Percentiles rank a stretch among this genome's conserved stretches.
Conservation (phyloP, 73 alveolate genomes). For the Breviolum minutum region DNA sequence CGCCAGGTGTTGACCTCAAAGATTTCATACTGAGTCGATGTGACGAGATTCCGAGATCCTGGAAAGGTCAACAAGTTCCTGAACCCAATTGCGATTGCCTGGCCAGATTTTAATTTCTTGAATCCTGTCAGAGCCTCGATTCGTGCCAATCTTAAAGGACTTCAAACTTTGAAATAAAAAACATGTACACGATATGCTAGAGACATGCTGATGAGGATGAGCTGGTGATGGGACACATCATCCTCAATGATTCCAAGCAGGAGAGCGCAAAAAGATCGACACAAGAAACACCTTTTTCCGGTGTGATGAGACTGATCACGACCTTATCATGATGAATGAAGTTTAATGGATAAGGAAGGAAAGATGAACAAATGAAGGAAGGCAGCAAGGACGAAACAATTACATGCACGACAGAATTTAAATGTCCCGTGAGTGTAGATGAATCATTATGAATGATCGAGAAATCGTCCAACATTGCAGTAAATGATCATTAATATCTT, state of each 20-base stretch:
- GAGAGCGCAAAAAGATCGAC: not conserved
- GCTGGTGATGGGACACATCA: conserved; percentile 94
- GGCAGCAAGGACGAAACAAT: too few species aligned
- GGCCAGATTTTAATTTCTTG: conserved; percentile 82
- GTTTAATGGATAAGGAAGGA: too few species aligned
- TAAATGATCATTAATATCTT: too few species aligned
- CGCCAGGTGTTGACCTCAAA: not conserved
- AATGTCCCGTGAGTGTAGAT: too few species aligned
- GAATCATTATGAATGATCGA: too few species aligned
- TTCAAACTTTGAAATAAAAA: too few species aligned
- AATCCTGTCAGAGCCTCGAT: conserved; percentile 35
- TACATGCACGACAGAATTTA: too few species aligned
- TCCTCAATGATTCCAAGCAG: conserved; percentile 90
- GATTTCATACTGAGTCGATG: not conserved
- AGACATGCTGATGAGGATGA: conserved; percentile 18
- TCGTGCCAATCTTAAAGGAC: not conserved
- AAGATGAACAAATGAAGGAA: too few species aligned
- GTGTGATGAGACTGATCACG: not conserved
- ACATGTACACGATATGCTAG: too few species aligned
- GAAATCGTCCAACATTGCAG: too few species aligned
- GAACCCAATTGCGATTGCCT: conserved; percentile 57
- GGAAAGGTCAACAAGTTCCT: conserved; percentile 59
- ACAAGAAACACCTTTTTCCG: not conserved
- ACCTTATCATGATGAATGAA: not conserved
- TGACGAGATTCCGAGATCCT: not conserved